Base-by-base conservation (phyloP, 1,139 yeast genomes). In the Diutina catenulata region DNA sequence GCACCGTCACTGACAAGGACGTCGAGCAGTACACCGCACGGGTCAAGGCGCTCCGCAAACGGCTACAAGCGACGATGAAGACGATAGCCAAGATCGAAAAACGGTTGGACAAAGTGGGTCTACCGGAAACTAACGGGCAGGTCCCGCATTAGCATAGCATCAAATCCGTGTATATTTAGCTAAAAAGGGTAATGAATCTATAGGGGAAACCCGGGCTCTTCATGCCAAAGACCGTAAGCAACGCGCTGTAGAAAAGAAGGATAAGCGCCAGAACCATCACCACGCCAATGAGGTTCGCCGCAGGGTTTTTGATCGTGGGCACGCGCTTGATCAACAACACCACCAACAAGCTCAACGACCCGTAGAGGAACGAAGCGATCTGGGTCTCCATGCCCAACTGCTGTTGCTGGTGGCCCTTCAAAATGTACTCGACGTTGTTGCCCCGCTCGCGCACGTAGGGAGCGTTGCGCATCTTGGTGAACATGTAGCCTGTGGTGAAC, bases 401-500 rank as follows among this genome's bases (percentile, higher is more conserved):
- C 38, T 62, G 63, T 50, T 80, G 83, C 49, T 82, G 87, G 7
- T 31, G 35, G 24, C 83, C 77, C 6, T 70, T 68, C 8, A 64
- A 50, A 50, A 88, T 74, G 54, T 84, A 87, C 33, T 71, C 68
- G 3, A 71, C 65, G 3, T 59, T 58, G 22, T 88, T 91, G 37
- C 70, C 60, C 7, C 64, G 65, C 36, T 70, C 70, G 42, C 75
- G 77, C 27, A 80, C 66, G 50, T 77, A 81, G 15, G 86, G 94
- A 7, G 79, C 70, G 33, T 72, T 72, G 55, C 97, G 76, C 45
- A 91, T 91, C 49, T 76, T 74, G 56, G 86, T 87, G 70, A 76
- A 91, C 98, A 91, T 91, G 59, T 87, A 83, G 13, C 98, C 98
- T 10, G 93, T 69, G 39, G 75, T 78, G 64, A 88, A 83, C 49